A percentile compares a stretch with the other conserved stretches of the same genome.
Evolutionary conservation across 2,329 filamentous ascomycete genomes (phyloP).

Genomic region (Aspergillus ibericus): DNA sequence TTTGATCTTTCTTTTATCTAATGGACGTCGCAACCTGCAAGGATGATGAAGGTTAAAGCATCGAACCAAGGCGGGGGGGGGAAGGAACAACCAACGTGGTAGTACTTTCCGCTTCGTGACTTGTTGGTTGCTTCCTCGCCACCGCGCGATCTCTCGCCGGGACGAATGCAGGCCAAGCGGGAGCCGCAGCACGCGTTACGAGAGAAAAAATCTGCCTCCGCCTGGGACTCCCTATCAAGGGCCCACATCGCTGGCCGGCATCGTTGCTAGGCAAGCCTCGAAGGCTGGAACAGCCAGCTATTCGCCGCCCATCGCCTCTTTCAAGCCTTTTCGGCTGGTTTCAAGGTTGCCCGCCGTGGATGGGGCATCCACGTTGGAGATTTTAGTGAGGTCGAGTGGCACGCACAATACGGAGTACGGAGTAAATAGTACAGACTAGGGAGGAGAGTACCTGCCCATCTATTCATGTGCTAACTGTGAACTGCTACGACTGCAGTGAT

Average conservation of each 20-base stretch:
- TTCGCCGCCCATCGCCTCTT: conserved; percentile 4
- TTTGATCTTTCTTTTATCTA: too few relatives aligned
- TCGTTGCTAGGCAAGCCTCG: not conserved
- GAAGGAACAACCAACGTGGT: not conserved
- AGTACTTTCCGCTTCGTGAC: too few relatives aligned
- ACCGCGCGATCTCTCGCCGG: not conserved
- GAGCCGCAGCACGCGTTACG: conserved; percentile 4
- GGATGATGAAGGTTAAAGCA: too few relatives aligned
- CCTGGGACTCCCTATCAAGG: conserved; percentile 3
- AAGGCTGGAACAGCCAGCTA: not conserved
- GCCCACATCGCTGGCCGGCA: conserved; percentile 11
- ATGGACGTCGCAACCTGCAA: too few relatives aligned
- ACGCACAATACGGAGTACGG: not conserved
- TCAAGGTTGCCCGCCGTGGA: not conserved
- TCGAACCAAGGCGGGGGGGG: too few relatives aligned
- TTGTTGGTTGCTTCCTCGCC: not conserved
- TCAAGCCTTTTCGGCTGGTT: not conserved
- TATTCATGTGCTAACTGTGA: too few relatives aligned
- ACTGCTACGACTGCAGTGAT: not conserved
- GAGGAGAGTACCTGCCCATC: too few relatives aligned
- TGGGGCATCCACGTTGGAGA: not conserved
- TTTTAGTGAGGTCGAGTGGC: conserved; percentile 3
- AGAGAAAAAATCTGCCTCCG: conserved; percentile 13
- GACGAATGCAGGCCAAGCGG: not conserved
- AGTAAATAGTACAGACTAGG: too few relatives aligned